Conservation (phyloP, 2,329 filamentous ascomycete genomes). For the Elsinoe perseae region DNA sequence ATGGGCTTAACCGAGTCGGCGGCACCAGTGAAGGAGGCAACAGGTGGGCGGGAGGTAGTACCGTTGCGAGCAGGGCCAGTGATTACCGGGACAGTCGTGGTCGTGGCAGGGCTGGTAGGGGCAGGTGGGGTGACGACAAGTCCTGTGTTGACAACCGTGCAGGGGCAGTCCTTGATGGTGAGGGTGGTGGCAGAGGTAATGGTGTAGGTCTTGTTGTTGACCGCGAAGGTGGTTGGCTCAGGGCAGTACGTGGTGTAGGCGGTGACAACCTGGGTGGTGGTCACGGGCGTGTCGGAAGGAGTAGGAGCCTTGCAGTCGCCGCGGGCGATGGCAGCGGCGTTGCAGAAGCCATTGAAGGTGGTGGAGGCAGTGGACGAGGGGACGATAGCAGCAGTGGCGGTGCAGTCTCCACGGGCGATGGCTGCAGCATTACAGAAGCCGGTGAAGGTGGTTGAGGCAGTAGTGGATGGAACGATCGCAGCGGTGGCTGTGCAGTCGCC, state of each 20-base stretch:
- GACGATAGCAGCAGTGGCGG: slow-evolving; percentile 33
- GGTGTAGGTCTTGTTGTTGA: slow-evolving; percentile 17
- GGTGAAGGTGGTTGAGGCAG: not conserved
- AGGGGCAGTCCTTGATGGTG: slow-evolving; percentile 13
- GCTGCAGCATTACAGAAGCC: slow-evolving; percentile 13
- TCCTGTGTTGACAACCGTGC: slow-evolving; percentile 10
- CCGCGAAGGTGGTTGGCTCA: slow-evolving; percentile 7
- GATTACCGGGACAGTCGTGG: slow-evolving; percentile 4
- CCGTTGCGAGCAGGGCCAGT: not conserved
- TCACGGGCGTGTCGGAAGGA: slow-evolving; percentile 16
- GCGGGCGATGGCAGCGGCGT: no score
- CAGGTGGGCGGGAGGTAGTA: not conserved
- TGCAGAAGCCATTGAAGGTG: no score
- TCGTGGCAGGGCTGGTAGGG: not conserved
- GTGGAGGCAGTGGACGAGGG: slow-evolving; percentile 28
- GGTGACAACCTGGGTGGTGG: slow-evolving; percentile 12
- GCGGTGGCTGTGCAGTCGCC: slow-evolving; percentile 15
- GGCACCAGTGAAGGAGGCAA: slow-evolving; percentile 1
- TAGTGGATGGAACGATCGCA: not conserved
- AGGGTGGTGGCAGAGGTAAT: slow-evolving; percentile 15
- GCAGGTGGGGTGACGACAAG: not conserved
- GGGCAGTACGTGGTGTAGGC: slow-evolving; percentile 16
- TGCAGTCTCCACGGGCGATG: slow-evolving; percentile 10
- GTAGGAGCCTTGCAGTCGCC: no score
- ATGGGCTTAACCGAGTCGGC: not conserved